Conservation (phyloP, 1,284 basidiomycete genomes). For the Irpex sp. region DNA sequence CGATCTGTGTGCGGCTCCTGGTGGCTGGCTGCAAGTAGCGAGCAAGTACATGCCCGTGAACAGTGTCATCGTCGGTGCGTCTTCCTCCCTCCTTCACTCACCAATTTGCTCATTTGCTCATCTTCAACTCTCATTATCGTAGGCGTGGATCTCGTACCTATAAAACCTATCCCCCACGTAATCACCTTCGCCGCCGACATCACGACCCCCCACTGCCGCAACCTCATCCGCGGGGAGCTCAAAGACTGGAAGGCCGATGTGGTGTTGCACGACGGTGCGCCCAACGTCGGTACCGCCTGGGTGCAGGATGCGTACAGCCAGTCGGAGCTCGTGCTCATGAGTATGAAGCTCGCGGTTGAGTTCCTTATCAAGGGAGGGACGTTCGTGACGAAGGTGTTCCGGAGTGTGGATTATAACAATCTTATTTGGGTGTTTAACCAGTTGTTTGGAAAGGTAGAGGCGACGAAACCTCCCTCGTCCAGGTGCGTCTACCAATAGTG, state of each 20-base stretch:
- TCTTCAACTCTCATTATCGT: neutral
- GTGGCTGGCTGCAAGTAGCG: slow-evolving; percentile 99
- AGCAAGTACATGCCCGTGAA: slow-evolving; percentile 98
- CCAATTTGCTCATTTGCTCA: slow-evolving; percentile 12
- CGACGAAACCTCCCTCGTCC: slow-evolving; percentile 98
- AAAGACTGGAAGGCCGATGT: slow-evolving; percentile 99
- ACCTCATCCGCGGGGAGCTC: slow-evolving; percentile 82
- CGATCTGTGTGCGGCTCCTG: slow-evolving; percentile 98
- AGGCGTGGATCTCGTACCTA: slow-evolving; percentile 95
- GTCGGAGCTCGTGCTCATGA: slow-evolving; percentile 95
- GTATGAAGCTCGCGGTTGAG: slow-evolving; percentile 94
- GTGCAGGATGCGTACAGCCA: slow-evolving; percentile 98
- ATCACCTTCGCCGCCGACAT: slow-evolving; percentile 95
- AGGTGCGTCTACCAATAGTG: slow-evolving; percentile 66
- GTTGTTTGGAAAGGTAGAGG: slow-evolving; percentile 95
- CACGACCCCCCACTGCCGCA: slow-evolving; percentile 89
- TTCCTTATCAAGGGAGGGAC: slow-evolving; percentile 93
- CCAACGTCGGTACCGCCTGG: slow-evolving; percentile 99
- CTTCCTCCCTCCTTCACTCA: slow-evolving; percentile 6
- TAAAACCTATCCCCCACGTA: slow-evolving; percentile 93
- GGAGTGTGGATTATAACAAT: slow-evolving; percentile 98
- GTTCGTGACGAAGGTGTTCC: slow-evolving; percentile 99
- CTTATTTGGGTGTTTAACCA: slow-evolving; percentile 99
- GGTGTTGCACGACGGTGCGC: slow-evolving; percentile 99
- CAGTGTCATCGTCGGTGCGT: slow-evolving; percentile 89